Percentiles rank a stretch among this genome's conserved stretches.
Conservation (phyloP, 2,329 filamentous ascomycete genomes). For the Hansfordia pulvinata region DNA sequence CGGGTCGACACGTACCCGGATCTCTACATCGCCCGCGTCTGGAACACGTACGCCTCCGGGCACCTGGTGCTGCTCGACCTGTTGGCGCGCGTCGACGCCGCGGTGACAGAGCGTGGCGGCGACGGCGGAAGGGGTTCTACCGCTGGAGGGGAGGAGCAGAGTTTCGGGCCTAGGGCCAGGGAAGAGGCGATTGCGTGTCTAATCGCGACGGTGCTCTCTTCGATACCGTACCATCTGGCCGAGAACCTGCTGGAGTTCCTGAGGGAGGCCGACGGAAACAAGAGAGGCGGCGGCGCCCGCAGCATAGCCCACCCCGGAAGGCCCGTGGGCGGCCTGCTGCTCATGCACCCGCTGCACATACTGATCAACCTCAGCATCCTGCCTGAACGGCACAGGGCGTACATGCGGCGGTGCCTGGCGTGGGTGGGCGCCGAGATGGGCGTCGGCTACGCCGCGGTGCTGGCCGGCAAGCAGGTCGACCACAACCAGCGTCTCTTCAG, state of each 20-base stretch:
- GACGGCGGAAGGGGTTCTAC: no score
- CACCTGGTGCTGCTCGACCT: constrained; percentile 2
- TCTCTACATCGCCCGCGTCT: constrained; percentile 5
- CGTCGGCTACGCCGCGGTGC: neutral
- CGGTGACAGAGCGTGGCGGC: no score
- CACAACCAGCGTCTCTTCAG: neutral
- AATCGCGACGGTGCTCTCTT: neutral
- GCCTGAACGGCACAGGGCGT: neutral
- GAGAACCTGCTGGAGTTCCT: neutral
- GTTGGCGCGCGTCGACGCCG: constrained; percentile 1
- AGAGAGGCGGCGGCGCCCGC: neutral
- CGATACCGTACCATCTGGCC: neutral
- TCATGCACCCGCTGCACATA: neutral
- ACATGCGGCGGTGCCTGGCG: neutral
- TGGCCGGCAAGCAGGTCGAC: neutral
- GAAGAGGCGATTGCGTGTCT: neutral
- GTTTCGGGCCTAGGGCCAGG: no score
- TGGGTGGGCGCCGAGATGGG: neutral
- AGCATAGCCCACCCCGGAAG: neutral
- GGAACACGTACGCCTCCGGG: constrained; percentile 6
- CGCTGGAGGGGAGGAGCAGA: no score
- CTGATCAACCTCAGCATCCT: neutral
- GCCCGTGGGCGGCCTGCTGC: neutral
- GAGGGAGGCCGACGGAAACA: neutral
- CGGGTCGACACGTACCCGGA: constrained; percentile 7